Conservation (phyloP, 768 basidiomycete genomes). For the Xerocomellus chrysenteron region DNA sequence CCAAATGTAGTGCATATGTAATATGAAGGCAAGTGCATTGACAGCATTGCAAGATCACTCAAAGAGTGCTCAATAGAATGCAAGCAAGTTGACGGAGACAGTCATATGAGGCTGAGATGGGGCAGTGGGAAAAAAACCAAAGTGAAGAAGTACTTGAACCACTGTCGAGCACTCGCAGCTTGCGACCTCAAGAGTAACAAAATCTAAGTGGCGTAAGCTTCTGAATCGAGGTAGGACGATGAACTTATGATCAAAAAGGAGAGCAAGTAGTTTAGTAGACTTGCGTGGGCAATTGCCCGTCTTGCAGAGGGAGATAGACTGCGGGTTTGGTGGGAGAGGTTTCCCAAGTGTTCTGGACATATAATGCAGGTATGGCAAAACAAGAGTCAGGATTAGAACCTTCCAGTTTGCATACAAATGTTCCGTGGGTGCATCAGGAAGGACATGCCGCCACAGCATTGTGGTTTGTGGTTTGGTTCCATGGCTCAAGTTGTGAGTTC, state of each 20-base stretch:
- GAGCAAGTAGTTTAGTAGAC: background rate
- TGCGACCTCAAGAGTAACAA: too few species aligned
- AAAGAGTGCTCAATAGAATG: too few species aligned
- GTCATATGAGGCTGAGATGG: too few species aligned
- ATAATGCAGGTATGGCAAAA: background rate
- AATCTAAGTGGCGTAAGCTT: too few species aligned
- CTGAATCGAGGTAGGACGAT: too few species aligned
- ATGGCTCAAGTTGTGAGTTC: too few species aligned
- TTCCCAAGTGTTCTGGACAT: background rate
- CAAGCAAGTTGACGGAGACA: too few species aligned
- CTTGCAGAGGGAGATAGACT: background rate
- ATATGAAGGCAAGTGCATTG: background rate
- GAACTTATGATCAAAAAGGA: background rate
- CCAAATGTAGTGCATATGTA: background rate
- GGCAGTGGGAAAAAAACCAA: too few species aligned
- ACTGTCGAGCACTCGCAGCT: background rate
- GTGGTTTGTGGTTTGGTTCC: too few species aligned
- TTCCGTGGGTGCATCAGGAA: background rate
- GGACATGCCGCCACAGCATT: background rate
- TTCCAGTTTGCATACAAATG: background rate
- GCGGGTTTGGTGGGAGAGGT: background rate
- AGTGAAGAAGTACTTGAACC: too few species aligned
- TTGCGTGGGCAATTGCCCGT: background rate
- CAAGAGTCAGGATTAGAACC: background rate
- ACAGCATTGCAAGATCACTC: background rate